A percentile compares a stretch with the other conserved stretches of the same genome.
These are phyloP conservation scores for Neonectria coccinea DNA, from an alignment of 2,329 filamentous ascomycete species.

Conservation along the genomic window DNA sequence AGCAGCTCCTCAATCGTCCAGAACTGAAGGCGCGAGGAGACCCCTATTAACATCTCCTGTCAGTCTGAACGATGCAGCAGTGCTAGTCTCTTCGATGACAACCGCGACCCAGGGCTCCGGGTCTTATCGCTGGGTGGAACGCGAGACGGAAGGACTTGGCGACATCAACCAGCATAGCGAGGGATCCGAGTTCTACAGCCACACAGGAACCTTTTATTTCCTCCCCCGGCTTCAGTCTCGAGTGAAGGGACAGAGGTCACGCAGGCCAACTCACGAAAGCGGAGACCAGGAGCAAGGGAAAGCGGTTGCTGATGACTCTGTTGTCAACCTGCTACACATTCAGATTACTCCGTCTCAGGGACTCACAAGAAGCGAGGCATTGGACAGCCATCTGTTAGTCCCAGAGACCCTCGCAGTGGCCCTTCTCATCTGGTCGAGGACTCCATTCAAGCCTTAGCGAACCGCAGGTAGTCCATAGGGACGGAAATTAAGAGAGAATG, in stretches of 20 bases:
- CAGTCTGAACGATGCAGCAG: constrained; percentile 3
- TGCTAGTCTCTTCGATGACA: constrained; percentile 1
- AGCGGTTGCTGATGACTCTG: constrained; percentile 14
- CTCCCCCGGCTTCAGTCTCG: constrained; percentile 19
- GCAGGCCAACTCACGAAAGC: background rate
- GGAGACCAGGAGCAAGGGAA: background rate
- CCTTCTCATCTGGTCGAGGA: background rate
- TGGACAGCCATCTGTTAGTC: constrained; percentile 1
- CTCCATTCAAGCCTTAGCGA: background rate
- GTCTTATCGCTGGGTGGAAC: background rate
- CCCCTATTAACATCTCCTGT: constrained; percentile 10
- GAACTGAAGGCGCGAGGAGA: background rate
- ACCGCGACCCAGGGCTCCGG: constrained; percentile 5
- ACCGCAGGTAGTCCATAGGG: background rate
- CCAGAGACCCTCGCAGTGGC: background rate
- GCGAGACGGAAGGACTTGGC: constrained; percentile 21
- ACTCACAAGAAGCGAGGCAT: constrained; percentile 2
- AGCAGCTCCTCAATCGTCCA: background rate
- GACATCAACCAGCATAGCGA: constrained; percentile 26
- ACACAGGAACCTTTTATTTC: constrained; percentile 27
- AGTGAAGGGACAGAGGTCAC: constrained; percentile 12
- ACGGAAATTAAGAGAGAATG: constrained; percentile 23
- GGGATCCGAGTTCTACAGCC: constrained; percentile 27
- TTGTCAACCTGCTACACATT: constrained; percentile 25
- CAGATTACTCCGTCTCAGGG: constrained; percentile 20